Percentiles rank a stretch among this genome's conserved stretches.
phyloP scores from a whole-genome alignment of 805 yeast species.

The Cyberlindnera mississippiensis region DNA sequence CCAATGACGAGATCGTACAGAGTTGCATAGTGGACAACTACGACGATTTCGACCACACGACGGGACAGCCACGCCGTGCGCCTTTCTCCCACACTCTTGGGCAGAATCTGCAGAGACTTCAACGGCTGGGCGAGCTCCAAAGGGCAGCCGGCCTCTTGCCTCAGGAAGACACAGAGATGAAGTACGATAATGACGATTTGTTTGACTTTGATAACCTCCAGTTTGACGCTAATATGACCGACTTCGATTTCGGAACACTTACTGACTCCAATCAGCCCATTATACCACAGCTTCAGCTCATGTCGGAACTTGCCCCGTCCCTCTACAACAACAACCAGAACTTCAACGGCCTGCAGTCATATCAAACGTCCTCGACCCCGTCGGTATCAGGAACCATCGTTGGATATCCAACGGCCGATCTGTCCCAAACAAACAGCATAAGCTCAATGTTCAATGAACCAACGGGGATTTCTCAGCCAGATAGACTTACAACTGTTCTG shows the following conservation, averaged over 20 bases:
- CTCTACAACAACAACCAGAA: too few species aligned
- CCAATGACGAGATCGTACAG: slow-evolving; percentile 58
- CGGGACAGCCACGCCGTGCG: slow-evolving; percentile 20
- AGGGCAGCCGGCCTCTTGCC: slow-evolving; percentile 4
- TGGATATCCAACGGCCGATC: not conserved
- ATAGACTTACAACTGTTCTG: slow-evolving; percentile 5
- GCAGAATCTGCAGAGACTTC: slow-evolving; percentile 23
- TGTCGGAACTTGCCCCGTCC: slow-evolving; percentile 21
- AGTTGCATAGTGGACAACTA: slow-evolving; percentile 50
- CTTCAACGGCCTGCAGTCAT: not conserved
- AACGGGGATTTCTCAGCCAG: not conserved
- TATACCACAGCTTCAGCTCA: slow-evolving; percentile 19
- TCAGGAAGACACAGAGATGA: not conserved
- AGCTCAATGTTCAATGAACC: not conserved
- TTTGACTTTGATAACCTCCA: slow-evolving; percentile 9
- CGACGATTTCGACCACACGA: slow-evolving; percentile 21
- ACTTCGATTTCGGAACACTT: slow-evolving; percentile 6
- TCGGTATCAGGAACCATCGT: not conserved
- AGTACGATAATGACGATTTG: slow-evolving; percentile 3
- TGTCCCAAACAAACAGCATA: not conserved
- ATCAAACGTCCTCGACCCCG: not conserved
- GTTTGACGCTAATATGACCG: slow-evolving; percentile 8
- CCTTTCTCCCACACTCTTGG: slow-evolving; percentile 28
- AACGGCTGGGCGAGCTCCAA: slow-evolving; percentile 22
- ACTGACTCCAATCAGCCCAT: not conserved